These are phyloP conservation scores for Talaromyces thailandensis DNA, from an alignment of 495 filamentous ascomycete species.

Conservation along the genomic window DNA sequence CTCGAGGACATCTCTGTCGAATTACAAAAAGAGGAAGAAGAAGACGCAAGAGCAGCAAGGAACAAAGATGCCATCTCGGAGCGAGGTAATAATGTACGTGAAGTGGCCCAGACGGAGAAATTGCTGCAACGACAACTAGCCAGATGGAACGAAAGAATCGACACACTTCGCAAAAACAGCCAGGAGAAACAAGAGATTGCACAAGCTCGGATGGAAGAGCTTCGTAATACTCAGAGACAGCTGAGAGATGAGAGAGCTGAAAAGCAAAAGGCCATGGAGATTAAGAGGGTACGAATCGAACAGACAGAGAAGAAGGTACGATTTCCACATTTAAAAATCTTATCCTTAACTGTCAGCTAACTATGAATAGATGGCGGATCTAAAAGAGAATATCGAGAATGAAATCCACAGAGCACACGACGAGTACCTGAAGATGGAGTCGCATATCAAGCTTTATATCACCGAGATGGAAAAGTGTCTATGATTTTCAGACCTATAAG, in stretches of 20 bases:
- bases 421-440: constrained; percentile 92
- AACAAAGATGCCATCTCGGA: constrained; percentile 84
- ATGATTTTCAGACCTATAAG: constrained; percentile 24
- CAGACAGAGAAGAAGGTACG: constrained; percentile 99
- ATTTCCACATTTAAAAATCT: constrained; percentile 30
- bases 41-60: constrained; percentile 62
- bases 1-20: constrained; percentile 81
- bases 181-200: constrained; percentile 72
- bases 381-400: constrained; percentile 93
- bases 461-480: constrained; percentile 96
- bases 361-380: constrained; percentile 72
- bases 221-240: constrained; percentile 69
- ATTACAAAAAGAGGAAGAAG: constrained; percentile 83
- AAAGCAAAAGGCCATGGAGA: constrained; percentile 85
- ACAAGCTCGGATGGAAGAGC: constrained; percentile 81
- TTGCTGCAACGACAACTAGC: constrained; percentile 74
- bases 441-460: constrained; percentile 94
- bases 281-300: constrained; percentile 81
- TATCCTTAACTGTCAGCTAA: constrained; percentile 6
- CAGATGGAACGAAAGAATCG: constrained; percentile 78
- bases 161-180: constrained; percentile 65
- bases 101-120: constrained; percentile 81
- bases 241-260: constrained; percentile 76
- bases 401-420: constrained; percentile 82
- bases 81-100: constrained; percentile 76